phyloP scores from a whole-genome alignment of 345 rosid genomes.

The Abelmoschus esculentus region DNA sequence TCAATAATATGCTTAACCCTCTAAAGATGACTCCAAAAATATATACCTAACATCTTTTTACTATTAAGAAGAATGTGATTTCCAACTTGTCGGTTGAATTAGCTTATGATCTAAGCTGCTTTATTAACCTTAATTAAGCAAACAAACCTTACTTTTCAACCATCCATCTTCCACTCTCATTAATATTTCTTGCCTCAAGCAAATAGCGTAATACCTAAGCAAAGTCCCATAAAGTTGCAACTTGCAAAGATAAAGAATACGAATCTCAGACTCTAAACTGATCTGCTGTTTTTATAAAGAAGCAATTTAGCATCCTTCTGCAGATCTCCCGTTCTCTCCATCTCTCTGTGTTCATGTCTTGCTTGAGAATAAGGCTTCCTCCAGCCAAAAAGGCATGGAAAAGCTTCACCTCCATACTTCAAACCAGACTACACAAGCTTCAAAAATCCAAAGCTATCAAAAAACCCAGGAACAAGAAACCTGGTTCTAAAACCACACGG shows the following conservation, averaged over 20 bases:
- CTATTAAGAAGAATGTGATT: background rate
- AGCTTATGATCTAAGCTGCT: slow-evolving; percentile 8
- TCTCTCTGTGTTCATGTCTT: slow-evolving; percentile 34
- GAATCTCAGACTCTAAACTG: slow-evolving; percentile 13
- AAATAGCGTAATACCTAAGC: slow-evolving; percentile 39
- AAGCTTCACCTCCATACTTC: slow-evolving; percentile 49
- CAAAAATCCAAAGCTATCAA: slow-evolving; percentile 32
- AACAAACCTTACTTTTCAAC: background rate
- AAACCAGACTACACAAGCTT: slow-evolving; percentile 38
- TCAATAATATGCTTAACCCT: too few relatives aligned
- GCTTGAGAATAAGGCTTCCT: slow-evolving; percentile 39
- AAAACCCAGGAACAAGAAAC: slow-evolving; percentile 15
- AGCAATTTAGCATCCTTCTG: background rate
- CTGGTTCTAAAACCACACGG: background rate
- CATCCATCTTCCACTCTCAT: background rate
- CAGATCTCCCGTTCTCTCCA: background rate
- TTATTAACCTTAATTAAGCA: background rate
- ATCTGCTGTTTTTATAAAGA: background rate
- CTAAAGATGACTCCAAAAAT: too few relatives aligned
- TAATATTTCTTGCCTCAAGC: background rate
- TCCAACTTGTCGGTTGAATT: background rate
- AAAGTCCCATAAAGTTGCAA: background rate
- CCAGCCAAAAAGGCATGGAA: slow-evolving; percentile 72
- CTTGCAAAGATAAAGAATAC: background rate
- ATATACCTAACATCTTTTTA: background rate